These are phyloP conservation scores for Zostera marina DNA, from an alignment of 116 monocot genomes.

Conservation along the genomic window DNA sequence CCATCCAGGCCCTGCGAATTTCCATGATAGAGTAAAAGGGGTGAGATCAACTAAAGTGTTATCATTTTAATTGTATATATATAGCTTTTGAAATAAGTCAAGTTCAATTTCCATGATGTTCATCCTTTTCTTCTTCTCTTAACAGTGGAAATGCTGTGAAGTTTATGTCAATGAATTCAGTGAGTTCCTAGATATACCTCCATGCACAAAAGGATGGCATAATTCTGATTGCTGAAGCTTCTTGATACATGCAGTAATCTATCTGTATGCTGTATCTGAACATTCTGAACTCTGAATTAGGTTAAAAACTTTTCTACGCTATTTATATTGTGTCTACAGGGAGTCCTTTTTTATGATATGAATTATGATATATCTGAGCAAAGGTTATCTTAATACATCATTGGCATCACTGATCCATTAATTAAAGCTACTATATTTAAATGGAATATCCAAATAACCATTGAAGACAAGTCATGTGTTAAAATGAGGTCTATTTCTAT, in stretches of 20 bases:
- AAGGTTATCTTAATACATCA: too few species aligned
- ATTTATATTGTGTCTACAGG: too few species aligned
- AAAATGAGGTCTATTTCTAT: too few species aligned
- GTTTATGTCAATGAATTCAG: slow-evolving; percentile 88
- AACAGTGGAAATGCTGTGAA: slow-evolving; percentile 97
- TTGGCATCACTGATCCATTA: too few species aligned
- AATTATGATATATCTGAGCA: too few species aligned
- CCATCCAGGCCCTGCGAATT: slow-evolving; percentile 83
- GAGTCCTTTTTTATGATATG: too few species aligned
- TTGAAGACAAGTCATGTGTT: too few species aligned
- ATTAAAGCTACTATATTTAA: too few species aligned
- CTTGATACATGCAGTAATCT: slow-evolving; percentile 7
- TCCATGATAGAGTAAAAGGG: slow-evolving; percentile 91
- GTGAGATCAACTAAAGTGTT: slow-evolving; percentile 17
- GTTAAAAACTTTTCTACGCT: too few species aligned
- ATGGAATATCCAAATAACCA: too few species aligned
- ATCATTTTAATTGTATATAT: neutral
- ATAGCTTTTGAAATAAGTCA: neutral
- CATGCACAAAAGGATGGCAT: slow-evolving; percentile 97
- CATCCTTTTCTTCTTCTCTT: neutral
- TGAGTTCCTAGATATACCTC: slow-evolving; percentile 82
- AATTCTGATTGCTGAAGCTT: slow-evolving; percentile 57
- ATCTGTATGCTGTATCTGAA: neutral
- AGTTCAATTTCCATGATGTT: neutral
- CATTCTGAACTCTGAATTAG: too few species aligned